Base-by-base conservation (phyloP, 2,329 filamentous ascomycete genomes). In the Aspergillus fumigatus region DNA sequence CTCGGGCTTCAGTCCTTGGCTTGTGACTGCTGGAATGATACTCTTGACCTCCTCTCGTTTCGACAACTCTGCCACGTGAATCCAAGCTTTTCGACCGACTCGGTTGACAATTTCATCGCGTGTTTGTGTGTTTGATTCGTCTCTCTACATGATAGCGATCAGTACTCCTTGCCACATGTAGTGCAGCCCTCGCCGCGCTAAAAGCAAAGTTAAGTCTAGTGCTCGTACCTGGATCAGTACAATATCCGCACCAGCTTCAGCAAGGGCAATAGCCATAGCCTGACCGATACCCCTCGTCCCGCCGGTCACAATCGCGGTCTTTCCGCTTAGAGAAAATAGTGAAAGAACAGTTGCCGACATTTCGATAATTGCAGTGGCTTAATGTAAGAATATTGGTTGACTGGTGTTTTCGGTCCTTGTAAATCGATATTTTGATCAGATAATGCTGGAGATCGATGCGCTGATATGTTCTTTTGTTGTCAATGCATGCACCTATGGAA, bases 1-100 rank as follows among this genome's bases (percentile, higher is more conserved):
- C 68, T 89, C 83, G 61, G 95, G 84, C 68, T 84, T 69, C 70
- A 86, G 80, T 9, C 75, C 76, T 52, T 75, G 70, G 50, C 66
- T 67, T 10, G 69, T 66, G 14, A 79, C 59, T 1, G 70, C 58
- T 27, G 77, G 74, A 23, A 78, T 69, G 50, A 78, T 72, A 25
- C 62, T 66, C 53, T 73, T 73, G 35, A 79, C 73, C 1, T 75
- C 69, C 40, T 73, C 67, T 47, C 73, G 73, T 60, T 76, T 69
- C 3, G 75, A 72, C 17, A 79, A 68, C 47, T 80, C 75, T 10
- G 77, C 76, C 17, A 74, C 69, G 53, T 77, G 73, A 56, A 79
- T 79, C 27, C 67, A 70, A 8, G 69, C 76, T 57, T 75, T 75
- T 8, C 75, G 70, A 43, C 73, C 73, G 3, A 76, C 64, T 48